Percentiles rank a stretch among this genome's conserved stretches.
Conservation (phyloP, 75 land plant genomes). For the Cupressus sempervirens region DNA sequence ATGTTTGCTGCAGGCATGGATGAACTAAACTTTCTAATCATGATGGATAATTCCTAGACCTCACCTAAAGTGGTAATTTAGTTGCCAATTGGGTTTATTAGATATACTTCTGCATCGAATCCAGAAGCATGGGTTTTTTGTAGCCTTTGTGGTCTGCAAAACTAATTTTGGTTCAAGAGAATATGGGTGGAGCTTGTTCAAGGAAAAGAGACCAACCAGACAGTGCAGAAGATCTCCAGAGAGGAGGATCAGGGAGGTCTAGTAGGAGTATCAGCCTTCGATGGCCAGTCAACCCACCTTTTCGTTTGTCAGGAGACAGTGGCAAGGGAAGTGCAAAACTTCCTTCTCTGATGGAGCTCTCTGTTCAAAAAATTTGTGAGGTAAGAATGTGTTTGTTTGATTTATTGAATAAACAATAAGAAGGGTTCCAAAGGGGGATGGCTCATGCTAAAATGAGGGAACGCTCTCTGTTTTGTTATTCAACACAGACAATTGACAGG, state of each 20-base stretch:
- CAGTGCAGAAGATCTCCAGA: slow-evolving; percentile 34
- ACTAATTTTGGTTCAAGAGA: slow-evolving; percentile 3
- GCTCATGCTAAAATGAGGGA: neutral
- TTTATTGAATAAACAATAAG: slow-evolving; percentile 4
- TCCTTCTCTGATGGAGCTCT: slow-evolving; percentile 77
- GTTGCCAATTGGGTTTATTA: neutral
- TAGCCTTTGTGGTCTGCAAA: neutral
- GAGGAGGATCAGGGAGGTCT: slow-evolving; percentile 44
- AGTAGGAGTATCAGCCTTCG: slow-evolving; percentile 65
- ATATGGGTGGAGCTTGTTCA: slow-evolving; percentile 6
- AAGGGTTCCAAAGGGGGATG: neutral
- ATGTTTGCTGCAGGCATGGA: neutral
- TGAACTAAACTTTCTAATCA: neutral
- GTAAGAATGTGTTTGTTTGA: slow-evolving; percentile 26
- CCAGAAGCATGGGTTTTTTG: slow-evolving; percentile 2
- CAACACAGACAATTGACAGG: slow-evolving; percentile 49
- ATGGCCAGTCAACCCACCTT: slow-evolving; percentile 59
- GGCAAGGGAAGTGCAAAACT: slow-evolving; percentile 18
- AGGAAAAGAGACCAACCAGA: slow-evolving; percentile 67
- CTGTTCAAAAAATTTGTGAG: slow-evolving; percentile 54
- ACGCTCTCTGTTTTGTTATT: neutral
- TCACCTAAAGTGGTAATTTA: neutral
- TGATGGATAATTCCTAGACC: neutral
- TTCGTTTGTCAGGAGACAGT: slow-evolving; percentile 18
- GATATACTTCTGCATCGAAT: neutral